Conservation (phyloP, 2,329 filamentous ascomycete species). For the Arthrobotrys pseudoclavata region DNA sequence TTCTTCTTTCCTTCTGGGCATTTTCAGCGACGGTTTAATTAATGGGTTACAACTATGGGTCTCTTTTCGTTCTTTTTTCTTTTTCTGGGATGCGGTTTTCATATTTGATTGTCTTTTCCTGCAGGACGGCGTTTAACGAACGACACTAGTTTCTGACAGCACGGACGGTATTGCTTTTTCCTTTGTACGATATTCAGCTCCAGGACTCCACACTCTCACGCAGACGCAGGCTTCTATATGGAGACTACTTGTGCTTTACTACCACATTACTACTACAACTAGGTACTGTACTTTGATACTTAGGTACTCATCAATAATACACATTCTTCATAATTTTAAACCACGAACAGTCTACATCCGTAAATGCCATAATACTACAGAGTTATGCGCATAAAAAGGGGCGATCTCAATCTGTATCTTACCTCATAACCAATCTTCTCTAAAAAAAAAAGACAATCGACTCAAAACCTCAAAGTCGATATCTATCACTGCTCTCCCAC, state of each 20-base stretch:
- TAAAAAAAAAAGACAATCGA: background rate
- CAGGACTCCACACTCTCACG: background rate
- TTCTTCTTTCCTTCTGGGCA: background rate
- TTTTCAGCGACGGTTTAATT: constrained; percentile 16
- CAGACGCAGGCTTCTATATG: background rate
- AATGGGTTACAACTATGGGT: background rate
- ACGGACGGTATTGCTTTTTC: background rate
- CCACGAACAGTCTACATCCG: background rate
- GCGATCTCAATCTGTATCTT: constrained; percentile 19
- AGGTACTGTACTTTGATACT: background rate
- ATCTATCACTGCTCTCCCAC: constrained; percentile 34
- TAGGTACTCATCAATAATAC: constrained; percentile 10
- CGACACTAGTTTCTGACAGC: background rate
- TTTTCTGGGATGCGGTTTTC: background rate
- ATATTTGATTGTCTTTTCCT: background rate
- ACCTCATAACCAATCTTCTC: background rate
- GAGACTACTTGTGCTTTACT: constrained; percentile 9
- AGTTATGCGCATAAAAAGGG: background rate
- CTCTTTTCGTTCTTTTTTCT: background rate
- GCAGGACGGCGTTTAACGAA: constrained; percentile 9
- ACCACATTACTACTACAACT: background rate
- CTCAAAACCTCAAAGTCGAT: too few relatives aligned
- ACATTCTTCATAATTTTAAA: background rate
- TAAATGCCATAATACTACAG: background rate
- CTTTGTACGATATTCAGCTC: background rate